Conservation (phyloP, 306 rosid genomes). For the Lagenaria siceraria region DNA sequence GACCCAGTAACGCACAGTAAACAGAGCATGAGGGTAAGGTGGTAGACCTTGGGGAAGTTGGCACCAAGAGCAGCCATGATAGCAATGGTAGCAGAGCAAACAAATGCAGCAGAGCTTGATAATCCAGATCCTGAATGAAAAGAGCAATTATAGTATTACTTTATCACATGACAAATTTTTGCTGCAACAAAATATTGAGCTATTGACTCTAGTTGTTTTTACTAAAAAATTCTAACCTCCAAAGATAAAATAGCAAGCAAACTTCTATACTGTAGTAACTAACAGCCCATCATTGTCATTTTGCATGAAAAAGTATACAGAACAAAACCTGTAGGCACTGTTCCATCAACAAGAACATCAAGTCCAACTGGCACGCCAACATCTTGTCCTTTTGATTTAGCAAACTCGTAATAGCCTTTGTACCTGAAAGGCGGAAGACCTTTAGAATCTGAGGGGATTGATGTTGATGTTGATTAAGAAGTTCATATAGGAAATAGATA, state of each 20-base stretch:
- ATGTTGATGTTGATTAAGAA: background rate
- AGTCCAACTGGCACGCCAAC: slow-evolving; percentile 64
- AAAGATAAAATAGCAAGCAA: background rate
- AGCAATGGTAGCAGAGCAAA: slow-evolving; percentile 90
- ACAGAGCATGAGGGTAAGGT: background rate
- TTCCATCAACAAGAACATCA: slow-evolving; percentile 82
- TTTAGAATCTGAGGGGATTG: slow-evolving; percentile 4
- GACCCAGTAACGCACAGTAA: background rate
- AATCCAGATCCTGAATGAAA: slow-evolving; percentile 71
- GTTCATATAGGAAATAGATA: background rate
- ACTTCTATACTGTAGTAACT: background rate
- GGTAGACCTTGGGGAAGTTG: slow-evolving; percentile 69
- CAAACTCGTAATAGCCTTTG: slow-evolving; percentile 71
- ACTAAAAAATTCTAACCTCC: background rate
- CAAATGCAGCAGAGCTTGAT: slow-evolving; percentile 97
- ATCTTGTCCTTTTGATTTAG: slow-evolving; percentile 50
- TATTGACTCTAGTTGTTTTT: background rate
- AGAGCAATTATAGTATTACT: background rate
- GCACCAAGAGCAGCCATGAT: slow-evolving; percentile 80
- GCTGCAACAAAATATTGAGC: background rate
- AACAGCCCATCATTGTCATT: background rate
- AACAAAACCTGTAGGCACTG: slow-evolving; percentile 72
- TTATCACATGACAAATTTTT: background rate
- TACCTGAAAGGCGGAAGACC: slow-evolving; percentile 42
- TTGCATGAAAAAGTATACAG: background rate